Conservation (phyloP, 2,329 filamentous ascomycete genomes). For the Apiospora saccharicola region DNA sequence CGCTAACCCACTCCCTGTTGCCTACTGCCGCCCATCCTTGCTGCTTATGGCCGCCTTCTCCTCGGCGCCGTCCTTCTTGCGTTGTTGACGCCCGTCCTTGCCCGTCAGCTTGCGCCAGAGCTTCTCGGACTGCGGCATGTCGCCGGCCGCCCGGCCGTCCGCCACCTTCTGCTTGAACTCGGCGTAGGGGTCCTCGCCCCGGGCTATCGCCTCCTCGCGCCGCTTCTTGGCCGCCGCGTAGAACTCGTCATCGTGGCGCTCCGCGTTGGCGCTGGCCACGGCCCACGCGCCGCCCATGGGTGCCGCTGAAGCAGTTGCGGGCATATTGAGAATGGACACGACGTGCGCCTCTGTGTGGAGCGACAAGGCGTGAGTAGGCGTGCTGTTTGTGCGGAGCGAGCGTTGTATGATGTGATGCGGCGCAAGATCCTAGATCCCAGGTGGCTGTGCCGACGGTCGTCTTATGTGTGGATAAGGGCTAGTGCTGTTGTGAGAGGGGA, state of each 20-base stretch:
- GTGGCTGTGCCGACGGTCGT: not conserved
- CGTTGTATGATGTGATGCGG: not conserved
- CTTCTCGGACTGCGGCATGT: slow-evolving; percentile 17
- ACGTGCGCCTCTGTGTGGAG: not conserved
- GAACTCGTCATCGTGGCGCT: slow-evolving; percentile 27
- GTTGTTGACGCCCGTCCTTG: not conserved
- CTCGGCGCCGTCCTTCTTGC: not conserved
- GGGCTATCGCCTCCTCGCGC: slow-evolving; percentile 25
- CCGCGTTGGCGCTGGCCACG: not conserved
- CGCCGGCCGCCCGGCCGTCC: not conserved
- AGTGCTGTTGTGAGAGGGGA: too few relatives aligned
- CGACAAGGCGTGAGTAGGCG: not conserved
- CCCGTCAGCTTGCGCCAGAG: slow-evolving; percentile 7
- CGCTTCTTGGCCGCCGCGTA: slow-evolving; percentile 23
- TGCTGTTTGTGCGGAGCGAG: not conserved
- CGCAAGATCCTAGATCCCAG: not conserved
- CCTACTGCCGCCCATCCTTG: not conserved
- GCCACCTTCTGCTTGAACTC: slow-evolving; percentile 25
- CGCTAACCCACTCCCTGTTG: not conserved
- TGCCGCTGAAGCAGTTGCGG: not conserved
- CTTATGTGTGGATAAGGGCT: not conserved
- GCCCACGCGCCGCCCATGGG: not conserved
- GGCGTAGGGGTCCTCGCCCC: slow-evolving; percentile 27
- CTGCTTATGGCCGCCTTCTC: not conserved
- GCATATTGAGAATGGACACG: not conserved